A percentile compares a stretch with the other conserved stretches of the same genome.
Evolutionary conservation across 192 early-diverging fungal species (phyloP).

Genomic region (Backusella morwellensis): DNA sequence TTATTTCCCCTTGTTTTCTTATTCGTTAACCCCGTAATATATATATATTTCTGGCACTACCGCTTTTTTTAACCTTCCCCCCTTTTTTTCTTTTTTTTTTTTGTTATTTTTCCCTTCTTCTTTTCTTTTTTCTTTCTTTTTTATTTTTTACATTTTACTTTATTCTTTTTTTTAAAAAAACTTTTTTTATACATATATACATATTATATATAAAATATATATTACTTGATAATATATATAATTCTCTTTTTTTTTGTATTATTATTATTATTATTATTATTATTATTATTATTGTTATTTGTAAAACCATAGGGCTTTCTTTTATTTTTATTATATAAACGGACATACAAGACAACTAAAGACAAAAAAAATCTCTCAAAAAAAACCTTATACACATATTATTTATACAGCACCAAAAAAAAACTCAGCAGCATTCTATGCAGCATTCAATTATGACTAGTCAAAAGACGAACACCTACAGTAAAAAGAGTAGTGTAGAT

Average conservation of each 20-base stretch:
- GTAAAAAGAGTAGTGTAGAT: slow-evolving; percentile 1
- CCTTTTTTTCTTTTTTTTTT: slow-evolving; percentile 15
- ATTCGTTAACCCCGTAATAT: slow-evolving; percentile 6
- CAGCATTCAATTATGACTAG: slow-evolving; percentile 13
- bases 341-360: slow-evolving; percentile 6
- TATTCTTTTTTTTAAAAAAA: background rate
- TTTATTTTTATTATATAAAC: slow-evolving; percentile 15
- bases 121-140: slow-evolving; percentile 7
- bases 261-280: background rate
- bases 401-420: background rate
- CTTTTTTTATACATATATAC: background rate
- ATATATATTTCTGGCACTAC: background rate
- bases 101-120: slow-evolving; percentile 6
- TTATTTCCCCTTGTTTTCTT: slow-evolving; percentile 11
- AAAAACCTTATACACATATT: background rate
- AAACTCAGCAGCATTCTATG: slow-evolving; percentile 6
- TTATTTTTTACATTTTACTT: slow-evolving; percentile 12
- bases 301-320: slow-evolving; percentile 1
- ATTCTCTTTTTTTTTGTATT: background rate
- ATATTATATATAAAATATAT: slow-evolving; percentile 9
- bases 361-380: slow-evolving; percentile 2
- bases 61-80: background rate
- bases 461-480: slow-evolving; percentile 9
- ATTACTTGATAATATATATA: background rate
- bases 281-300: background rate